Conservation (phyloP, 73 alveolate species). For the Tetrahymena thermophila region DNA sequence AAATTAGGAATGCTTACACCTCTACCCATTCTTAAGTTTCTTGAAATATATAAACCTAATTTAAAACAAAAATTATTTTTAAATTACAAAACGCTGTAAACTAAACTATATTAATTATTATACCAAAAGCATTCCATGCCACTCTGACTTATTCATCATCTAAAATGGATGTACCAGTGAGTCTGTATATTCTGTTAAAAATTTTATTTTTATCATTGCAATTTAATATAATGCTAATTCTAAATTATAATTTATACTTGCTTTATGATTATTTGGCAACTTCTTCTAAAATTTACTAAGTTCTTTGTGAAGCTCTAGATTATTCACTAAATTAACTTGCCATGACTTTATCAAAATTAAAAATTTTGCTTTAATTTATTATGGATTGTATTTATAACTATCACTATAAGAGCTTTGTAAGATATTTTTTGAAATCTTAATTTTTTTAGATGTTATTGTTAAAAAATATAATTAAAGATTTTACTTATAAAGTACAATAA, state of each 20-base stretch:
- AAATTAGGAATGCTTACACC: not conserved
- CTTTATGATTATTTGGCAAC: not conserved
- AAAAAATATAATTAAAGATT: not conserved
- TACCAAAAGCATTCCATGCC: not conserved
- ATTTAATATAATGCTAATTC: no score
- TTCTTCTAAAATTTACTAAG: not conserved
- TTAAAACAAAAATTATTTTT: not conserved
- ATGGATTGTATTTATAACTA: not conserved
- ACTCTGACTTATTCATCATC: not conserved
- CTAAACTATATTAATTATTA: not conserved
- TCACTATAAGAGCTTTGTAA: no score
- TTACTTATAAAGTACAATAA: not conserved
- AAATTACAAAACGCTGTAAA: not conserved
- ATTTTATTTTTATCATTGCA: not conserved
- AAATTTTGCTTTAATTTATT: not conserved
- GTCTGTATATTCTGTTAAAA: not conserved
- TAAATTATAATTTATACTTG: not conserved
- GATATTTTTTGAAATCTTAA: not conserved
- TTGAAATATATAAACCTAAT: not conserved
- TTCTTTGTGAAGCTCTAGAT: not conserved
- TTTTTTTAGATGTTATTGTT: no score
- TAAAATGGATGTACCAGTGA: not conserved
- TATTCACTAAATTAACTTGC: not conserved
- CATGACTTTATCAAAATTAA: not conserved
- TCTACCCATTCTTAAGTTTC: not conserved